Base-by-base conservation (phyloP, 371 early-diverging fungal genomes). In the Zychaea mexicana region DNA sequence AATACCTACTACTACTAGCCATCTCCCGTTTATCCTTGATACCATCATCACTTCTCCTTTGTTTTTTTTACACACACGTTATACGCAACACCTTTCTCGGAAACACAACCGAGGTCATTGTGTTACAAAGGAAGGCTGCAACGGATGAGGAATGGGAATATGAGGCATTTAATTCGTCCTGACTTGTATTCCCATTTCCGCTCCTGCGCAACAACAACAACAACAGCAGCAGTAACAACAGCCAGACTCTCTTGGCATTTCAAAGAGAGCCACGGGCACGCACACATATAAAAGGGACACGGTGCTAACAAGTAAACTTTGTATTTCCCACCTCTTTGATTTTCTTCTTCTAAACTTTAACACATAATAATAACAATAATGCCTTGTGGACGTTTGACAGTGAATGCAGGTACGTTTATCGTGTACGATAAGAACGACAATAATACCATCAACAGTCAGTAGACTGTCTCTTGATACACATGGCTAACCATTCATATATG, bases 351-450 rank as follows among this genome's bases (percentile, higher is more conserved):
- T 22, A 22, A 49, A 6, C 12, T 33, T 33, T 33, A 33, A n/a
- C n/a, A n/a, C 4, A 42, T 12, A 42, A 4, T 42, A 17, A 12
- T 42, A 42, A 42, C 15, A 49, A 49, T 3, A 49, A 49, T 49
- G 49, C 26, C 49, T 49, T 49, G 2, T 49, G 49, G 49, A 49
- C 49, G 26, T 19, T 49, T 49, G 49, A 49, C 49, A 22, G 49
- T 49, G 24, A 49, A 19, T 49, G 24, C n/a, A 4, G 49, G 49
- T 49, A 49, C 13, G 7, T 12, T 36, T 10, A 8, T 2, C 15
- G 15, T 36, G 15, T n/a, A 15, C 2, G 8, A 8, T 36, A 36
- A 10, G 15, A 36, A 36, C 15, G 15, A 36, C 36, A 36, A 10
- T 10, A 10, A 36, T 36, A 36, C 36, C 8, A 15, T 15, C 10